Percentiles rank a stretch among this genome's conserved stretches.
phyloP scores from a whole-genome alignment of 495 filamentous ascomycete genomes.

The Hypoxylon subgilvum region DNA sequence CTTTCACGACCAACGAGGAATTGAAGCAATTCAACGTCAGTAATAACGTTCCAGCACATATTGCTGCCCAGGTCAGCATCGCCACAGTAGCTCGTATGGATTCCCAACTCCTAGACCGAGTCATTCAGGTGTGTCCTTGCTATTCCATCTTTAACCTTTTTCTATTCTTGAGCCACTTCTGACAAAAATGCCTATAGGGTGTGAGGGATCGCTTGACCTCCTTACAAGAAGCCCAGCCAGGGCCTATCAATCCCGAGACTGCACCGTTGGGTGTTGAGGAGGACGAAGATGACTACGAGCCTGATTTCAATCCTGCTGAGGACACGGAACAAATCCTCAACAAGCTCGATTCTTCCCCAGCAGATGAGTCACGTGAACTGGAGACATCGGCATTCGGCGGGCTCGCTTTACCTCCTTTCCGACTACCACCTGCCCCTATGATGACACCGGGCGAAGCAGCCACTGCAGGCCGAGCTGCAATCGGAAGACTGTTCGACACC shows the following conservation, averaged over 20 bases:
- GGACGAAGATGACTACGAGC: constrained; percentile 89
- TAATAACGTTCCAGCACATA: constrained; percentile 67
- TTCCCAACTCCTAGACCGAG: constrained; percentile 65
- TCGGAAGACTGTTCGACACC: constrained; percentile 77
- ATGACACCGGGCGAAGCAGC: constrained; percentile 70
- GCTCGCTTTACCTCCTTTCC: constrained; percentile 68
- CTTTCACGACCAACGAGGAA: constrained; percentile 73
- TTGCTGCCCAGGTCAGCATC: constrained; percentile 78
- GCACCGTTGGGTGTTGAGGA: constrained; percentile 66
- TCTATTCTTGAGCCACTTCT: constrained; percentile 52
- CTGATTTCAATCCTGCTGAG: constrained; percentile 75
- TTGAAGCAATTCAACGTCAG: constrained; percentile 82
- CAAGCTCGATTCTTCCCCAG: constrained; percentile 68
- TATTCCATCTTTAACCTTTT: constrained; percentile 52
- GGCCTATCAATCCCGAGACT: constrained; percentile 55
- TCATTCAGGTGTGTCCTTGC: constrained; percentile 67
- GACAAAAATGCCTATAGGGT: constrained; percentile 40
- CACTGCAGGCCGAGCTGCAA: constrained; percentile 70
- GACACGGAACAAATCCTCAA: constrained; percentile 74
- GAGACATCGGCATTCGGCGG: constrained; percentile 34
- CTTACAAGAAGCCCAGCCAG: constrained; percentile 46
- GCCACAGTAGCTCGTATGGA: constrained; percentile 71
- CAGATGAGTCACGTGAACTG: constrained; percentile 50
- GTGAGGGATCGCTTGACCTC: constrained; percentile 46
- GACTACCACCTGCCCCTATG: constrained; percentile 76